Base-by-base conservation (phyloP, 2,329 filamentous ascomycete genomes). In the Pyrenophora teres region DNA sequence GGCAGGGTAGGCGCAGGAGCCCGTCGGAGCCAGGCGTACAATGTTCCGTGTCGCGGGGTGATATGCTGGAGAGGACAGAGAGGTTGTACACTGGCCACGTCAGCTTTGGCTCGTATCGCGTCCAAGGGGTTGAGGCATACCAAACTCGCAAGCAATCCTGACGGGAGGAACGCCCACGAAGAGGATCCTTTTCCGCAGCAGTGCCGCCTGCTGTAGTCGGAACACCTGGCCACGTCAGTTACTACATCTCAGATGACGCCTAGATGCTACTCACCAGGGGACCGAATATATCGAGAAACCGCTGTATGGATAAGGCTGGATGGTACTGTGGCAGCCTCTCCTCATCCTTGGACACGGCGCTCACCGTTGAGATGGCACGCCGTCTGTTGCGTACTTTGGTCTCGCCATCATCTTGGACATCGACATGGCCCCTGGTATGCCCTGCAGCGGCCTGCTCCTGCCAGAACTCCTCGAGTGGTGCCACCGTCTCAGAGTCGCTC, bases 31-130 rank as follows among this genome's bases (percentile, higher is more conserved):
- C 80, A 0, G 82, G 72, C 16, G 87, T 83, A n/a, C 96, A 79
- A 12, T 87, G 76, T 44, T 92, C 85, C 50, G 83, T 80, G 37
- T 92, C 82, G 25, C 88, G 85, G 32, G 87, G 81, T 23, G 94
- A 92, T 37, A 97, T 87, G 62, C 92, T 96, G 38, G 92, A 92
- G 30, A 99, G 80, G 46, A 97, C 83, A n/a, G 93, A 97, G 44
- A 97, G 83, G 71, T 94, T 86, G 76, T 97, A 99, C 56, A 97
- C 94, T 93, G 57, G 15, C 16, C 6, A 25, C 12, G 31, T 55
- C 19, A 57, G 64, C 43, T 18, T 40, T 13, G 37, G 1, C 19
- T 25, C 15, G 9, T 18, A 23, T 8, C 12, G 23, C 12, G 10
- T 4, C 32, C 35, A 18, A 15, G 19, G 31, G 4, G 18, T 1